These are phyloP conservation scores for Mallotus japonicus DNA, from an alignment of 441 rosid species.

Conservation along the genomic window DNA sequence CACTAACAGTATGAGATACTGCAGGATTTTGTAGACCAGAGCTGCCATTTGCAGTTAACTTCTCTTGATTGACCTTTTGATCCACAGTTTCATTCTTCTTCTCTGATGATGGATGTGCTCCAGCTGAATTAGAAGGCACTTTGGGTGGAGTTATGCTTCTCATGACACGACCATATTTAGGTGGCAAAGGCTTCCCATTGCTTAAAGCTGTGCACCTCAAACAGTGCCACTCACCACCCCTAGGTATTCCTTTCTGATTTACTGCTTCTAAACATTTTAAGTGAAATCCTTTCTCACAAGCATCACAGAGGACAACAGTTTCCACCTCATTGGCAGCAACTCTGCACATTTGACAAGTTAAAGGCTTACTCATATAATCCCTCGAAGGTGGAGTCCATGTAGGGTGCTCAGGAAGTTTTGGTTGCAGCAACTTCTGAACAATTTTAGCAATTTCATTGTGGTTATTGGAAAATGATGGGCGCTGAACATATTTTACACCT, in stretches of 20 bases:
- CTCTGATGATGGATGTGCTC: conserved; percentile 51
- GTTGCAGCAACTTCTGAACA: conserved; percentile 68
- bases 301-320: conserved; percentile 77
- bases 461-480: conserved; percentile 44
- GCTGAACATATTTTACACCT: conserved; percentile 47
- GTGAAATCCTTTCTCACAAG: conserved; percentile 94
- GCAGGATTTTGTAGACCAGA: conserved; percentile 34
- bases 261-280: conserved; percentile 68
- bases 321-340: conserved; percentile 68
- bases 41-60: conserved; percentile 41
- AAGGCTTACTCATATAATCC: conserved; percentile 78
- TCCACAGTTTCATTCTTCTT: conserved; percentile 50
- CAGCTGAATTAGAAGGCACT: conserved; percentile 48
- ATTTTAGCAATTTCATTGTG: conserved; percentile 72
- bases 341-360: conserved; percentile 75
- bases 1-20: conserved; percentile 27
- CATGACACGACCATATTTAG: conserved; percentile 88
- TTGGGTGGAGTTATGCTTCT: conserved; percentile 56
- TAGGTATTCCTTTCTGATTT: conserved; percentile 70
- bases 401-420: conserved; percentile 60
- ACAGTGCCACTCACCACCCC: conserved; percentile 96
- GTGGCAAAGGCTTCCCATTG: conserved; percentile 90
- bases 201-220: conserved; percentile 63
- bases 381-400: conserved; percentile 98
- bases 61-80: conserved; percentile 46